Evolutionary conservation across 2,329 filamentous ascomycete species (phyloP), one percentile per base, ranked within the genome.

Genomic region (Curvularia lunata): DNA sequence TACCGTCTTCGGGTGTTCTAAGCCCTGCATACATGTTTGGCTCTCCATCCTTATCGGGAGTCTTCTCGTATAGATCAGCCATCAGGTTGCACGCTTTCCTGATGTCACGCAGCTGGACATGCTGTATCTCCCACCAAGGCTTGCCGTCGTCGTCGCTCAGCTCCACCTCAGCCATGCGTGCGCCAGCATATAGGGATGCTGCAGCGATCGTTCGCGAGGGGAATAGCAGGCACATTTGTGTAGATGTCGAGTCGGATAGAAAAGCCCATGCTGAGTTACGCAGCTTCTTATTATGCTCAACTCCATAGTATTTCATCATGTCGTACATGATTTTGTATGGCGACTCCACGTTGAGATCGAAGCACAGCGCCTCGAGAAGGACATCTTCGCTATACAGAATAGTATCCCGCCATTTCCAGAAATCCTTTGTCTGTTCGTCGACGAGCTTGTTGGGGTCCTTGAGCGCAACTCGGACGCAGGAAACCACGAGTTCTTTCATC

Each of bases 381-480:
- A 94, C 82, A 74, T 98, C 95, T 78, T 99, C 95, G 72, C 96
- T 92, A 64, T 90, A 89, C 13, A 98, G 81, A 56, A 99, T 96
- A 57, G 90, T 95, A 74, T 99, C 95, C 60, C 92, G 87, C 95
- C 95, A 99, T 71, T 91, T 87, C 95, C 95, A 99, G 75, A 95
- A 99, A 73, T 99, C 95, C 73, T 97, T 98, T 66, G 91, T 96
- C 77, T 98, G 93, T 78, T 98, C 95, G 74, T 99, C 95, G 51
- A 98, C 91, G 52, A 94, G 83, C 58, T 97, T 85, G 69, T 92
- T 91, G 1, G 91, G 84, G 67, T 98, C 94, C 80, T 99, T 98
- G 77, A 97, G 92, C 27, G 94, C 95, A 19, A 97, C 92, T 65
- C 94, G 91, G 59, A 92, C 95, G 69, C 96, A 95, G 1, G 93